phyloP scores from a whole-genome alignment of 208 protist species.

The Trichomonas tenax region DNA sequence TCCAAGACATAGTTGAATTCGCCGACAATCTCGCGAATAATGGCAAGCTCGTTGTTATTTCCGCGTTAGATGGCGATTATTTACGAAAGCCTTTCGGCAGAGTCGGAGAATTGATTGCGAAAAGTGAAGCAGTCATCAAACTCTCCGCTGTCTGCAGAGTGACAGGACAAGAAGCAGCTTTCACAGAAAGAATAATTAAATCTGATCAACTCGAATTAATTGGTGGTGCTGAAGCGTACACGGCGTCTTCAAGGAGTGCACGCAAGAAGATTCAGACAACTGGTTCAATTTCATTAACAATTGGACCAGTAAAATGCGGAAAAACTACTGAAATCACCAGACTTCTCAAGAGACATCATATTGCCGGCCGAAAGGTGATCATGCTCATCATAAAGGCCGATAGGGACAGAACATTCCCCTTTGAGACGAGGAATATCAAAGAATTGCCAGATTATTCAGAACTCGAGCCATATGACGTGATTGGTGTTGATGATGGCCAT shows the following conservation, averaged over 20 bases:
- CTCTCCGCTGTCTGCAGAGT: constrained; percentile 68
- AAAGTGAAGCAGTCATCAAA: constrained; percentile 64
- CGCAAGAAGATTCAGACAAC: not conserved
- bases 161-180: constrained; percentile 51
- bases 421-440: constrained; percentile 52
- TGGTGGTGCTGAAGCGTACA: not conserved
- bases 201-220: not conserved
- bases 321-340: constrained; percentile 71
- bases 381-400: constrained; percentile 56
- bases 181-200: constrained; percentile 29
- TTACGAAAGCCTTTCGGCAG: constrained; percentile 60
- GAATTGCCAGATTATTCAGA: constrained; percentile 38
- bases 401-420: constrained; percentile 54
- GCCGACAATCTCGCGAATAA: constrained; percentile 55
- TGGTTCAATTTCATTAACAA: constrained; percentile 60
- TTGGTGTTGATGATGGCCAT: constrained; percentile 65
- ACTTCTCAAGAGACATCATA: constrained; percentile 59
- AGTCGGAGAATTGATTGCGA: constrained; percentile 60
- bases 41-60: constrained; percentile 73
- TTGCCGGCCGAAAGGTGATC: constrained; percentile 56
- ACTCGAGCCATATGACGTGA: constrained; percentile 58
- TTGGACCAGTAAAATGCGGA: constrained; percentile 76
- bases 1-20: constrained; percentile 67
- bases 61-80: constrained; percentile 74
- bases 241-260: not conserved